Evolutionary conservation across 805 yeast genomes (phyloP), one percentile per base, ranked within the genome.

Genomic region (Candida insectorum): DNA sequence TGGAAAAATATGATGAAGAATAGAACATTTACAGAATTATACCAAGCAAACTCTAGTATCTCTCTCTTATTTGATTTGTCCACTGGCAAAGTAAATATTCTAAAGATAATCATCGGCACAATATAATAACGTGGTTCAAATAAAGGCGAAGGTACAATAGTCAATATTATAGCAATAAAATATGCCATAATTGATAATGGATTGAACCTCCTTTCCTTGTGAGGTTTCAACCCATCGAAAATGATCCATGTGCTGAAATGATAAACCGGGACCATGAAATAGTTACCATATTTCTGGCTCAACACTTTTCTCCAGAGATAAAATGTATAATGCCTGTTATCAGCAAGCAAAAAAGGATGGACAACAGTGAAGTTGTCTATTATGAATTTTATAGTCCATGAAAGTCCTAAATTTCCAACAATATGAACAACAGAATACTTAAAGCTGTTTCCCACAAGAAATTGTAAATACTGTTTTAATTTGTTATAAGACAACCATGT

Each of bases 121-220:
- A 91, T 85, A 56, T 82, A 93, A 55, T 93, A 93, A 37, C 98
- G 74, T 30, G 97, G 96, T 58, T 93, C 98, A 50, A 93, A 80
- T 43, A 93, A 65, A 4, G 97, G 98, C 0, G 96, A 81, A 14
- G 97, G 96, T 0, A 84, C 74, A 14, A 93, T 65, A 0, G 93
- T 82, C 5, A 77, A 54, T 1, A 69, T 47, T 0, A 76, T 65
- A 26, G 88, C 80, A 0, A 59, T 56, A 2, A 77, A 34, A 39
- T 70, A 79, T 0, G 79, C 72, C 4, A 75, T 32, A 26, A 73
- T 67, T n/a, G 81, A 54, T 4, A 69, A 45, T 2, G 58, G 47
- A 3, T 56, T 43, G 13, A 61, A 41, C 7, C 45, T 20, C 8
- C 14, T 7, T 20, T 24, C 33, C 24, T 26, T 40, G 24, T 40